Evolutionary conservation across 192 early-diverging fungal species (phyloP), one percentile per base, ranked within the genome.

Genomic region (Irineochytrium annulatum): DNA sequence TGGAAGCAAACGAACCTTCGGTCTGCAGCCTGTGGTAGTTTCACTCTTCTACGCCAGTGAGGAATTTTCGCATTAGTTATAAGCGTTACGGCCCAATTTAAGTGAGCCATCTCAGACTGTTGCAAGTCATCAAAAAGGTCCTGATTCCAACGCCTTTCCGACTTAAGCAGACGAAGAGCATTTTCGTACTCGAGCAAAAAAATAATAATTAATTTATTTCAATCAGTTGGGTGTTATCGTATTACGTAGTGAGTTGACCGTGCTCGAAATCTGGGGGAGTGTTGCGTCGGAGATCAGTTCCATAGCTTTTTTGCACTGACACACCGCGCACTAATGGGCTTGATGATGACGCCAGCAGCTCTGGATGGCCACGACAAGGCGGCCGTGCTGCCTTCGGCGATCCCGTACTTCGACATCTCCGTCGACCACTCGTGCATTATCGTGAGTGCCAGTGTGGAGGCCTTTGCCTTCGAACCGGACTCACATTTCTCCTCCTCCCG

Each of bases 361-460:
- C 11, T 49, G 20, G 6, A 6, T 49, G 19, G 19, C 46, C 5
- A n/a, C 46, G 28, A 49, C 46, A 20, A 27, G 43, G 14, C 24
- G 26, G 8, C 14, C 16, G 53, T 16, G 34, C 26, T 0, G 17
- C n/a, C n/a, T n/a, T n/a, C n/a, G n/a, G 0, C 20, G 11, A 41
- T 57, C 19, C 33, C 8, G 22, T 19, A 16, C 0, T 28, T 62
- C 5, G 51, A 62, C 48, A 53, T 62, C 39, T 24, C 5, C 13
- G 54, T 62, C 49, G 51, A 62, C 26, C 60, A 62, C 31, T 4
- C 49, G 4, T 6, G 19, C 22, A 22, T 62, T 24, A 46, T 62
- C 34, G 60, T 62, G 51, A 60, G 58, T 32, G 0, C 26, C 22
- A 13, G 8, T 4, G 4, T 16, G 14, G 13, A n/a, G 30, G 1